These are phyloP conservation scores for Pleurotus sapidus DNA, from an alignment of 768 basidiomycete species.

Conservation along the genomic window DNA sequence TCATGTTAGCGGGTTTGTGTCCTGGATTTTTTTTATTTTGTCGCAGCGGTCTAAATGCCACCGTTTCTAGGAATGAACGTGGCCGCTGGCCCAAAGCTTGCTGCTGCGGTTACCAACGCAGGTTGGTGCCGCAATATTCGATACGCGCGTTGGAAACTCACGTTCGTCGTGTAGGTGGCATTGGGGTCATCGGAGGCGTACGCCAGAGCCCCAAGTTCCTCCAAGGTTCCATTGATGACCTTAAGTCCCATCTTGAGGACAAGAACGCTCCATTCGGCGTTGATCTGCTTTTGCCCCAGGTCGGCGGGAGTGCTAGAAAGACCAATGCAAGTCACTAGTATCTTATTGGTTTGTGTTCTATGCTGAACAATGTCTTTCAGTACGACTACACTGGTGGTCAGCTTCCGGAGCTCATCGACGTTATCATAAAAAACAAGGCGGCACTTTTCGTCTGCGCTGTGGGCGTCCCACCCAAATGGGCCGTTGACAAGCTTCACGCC, in stretches of 20 bases:
- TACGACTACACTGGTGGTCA: constrained; percentile 80
- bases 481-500: constrained; percentile 77
- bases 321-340: constrained; percentile 52
- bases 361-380: constrained; percentile 23
- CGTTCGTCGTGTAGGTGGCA: constrained; percentile 45
- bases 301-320: constrained; percentile 80
- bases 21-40: not conserved
- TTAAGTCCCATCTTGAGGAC: constrained; percentile 74
- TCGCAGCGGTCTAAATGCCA: not conserved
- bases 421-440: constrained; percentile 71
- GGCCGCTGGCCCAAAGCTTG: constrained; percentile 80
- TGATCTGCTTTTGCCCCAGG: constrained; percentile 79
- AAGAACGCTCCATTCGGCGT: constrained; percentile 78
- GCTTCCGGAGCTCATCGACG: constrained; percentile 71
- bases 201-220: constrained; percentile 73
- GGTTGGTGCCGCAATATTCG: constrained; percentile 33
- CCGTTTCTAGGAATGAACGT: constrained; percentile 66
- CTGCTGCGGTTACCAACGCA: constrained; percentile 90
- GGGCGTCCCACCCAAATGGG: constrained; percentile 81
- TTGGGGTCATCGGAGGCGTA: constrained; percentile 86
- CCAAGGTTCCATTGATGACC: constrained; percentile 60
- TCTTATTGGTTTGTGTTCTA: not conserved
- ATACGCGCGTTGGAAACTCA: not conserved
- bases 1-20: constrained; percentile 72
- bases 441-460: constrained; percentile 82